Percentiles rank a stretch among this genome's conserved stretches.
phyloP scores from a whole-genome alignment of 1,139 yeast species.

The Saccharomycopsis hybrid region DNA sequence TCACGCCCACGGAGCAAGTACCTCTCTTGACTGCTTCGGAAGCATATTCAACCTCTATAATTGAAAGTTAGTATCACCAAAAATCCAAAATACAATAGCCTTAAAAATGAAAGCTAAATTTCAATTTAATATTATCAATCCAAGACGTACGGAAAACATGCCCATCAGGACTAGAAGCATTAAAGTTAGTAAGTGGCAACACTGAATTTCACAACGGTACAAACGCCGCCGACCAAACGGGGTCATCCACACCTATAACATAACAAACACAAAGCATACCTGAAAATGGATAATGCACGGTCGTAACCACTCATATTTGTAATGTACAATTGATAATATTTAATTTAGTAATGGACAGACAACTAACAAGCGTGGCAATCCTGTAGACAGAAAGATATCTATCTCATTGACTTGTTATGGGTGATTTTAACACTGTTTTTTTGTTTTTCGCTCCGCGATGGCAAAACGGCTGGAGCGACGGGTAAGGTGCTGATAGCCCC shows the following conservation, averaged over 20 bases:
- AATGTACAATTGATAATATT: neutral
- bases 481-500: no score
- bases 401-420: no score
- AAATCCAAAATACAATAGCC: no score
- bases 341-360: neutral
- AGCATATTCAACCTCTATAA: conserved; percentile 86
- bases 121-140: neutral
- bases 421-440: neutral
- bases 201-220: conserved; percentile 18
- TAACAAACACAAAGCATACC: conserved; percentile 53
- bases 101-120: neutral
- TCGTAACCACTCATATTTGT: conserved; percentile 92
- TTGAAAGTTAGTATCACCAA: neutral
- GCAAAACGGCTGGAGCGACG: neutral
- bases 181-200: conserved; percentile 23
- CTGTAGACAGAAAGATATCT: neutral
- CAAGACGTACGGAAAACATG: conserved; percentile 80
- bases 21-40: conserved; percentile 98
- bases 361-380: neutral
- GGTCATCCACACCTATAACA: no score
- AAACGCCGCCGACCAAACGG: no score
- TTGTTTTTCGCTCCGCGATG: neutral
- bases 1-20: conserved; percentile 95
- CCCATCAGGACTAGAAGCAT: conserved; percentile 76
- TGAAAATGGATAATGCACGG: conserved; percentile 95